Conservation (phyloP, 1,139 yeast genomes). For the Yamadazyma blattariae region DNA sequence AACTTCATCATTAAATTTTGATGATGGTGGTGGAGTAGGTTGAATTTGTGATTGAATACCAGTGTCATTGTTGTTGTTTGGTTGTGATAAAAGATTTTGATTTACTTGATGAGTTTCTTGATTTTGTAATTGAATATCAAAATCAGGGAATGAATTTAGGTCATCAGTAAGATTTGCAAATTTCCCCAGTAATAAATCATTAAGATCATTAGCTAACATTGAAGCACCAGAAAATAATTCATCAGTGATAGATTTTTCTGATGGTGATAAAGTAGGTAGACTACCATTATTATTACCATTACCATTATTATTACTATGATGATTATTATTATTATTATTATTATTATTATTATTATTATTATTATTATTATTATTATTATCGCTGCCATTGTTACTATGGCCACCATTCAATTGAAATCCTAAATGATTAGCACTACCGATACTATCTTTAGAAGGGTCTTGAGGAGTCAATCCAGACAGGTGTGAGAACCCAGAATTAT, state of each 20-base stretch:
- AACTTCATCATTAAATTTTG: slow-evolving; percentile 8
- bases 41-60: slow-evolving; percentile 1
- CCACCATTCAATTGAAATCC: too few species aligned
- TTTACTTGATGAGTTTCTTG: background rate
- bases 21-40: slow-evolving; percentile 6
- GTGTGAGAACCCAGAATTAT: too few species aligned
- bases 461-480: too few species aligned
- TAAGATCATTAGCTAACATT: slow-evolving; percentile 12
- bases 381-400: too few species aligned
- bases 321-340: background rate
- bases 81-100: too few species aligned
- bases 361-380: background rate
- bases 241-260: slow-evolving; percentile 3
- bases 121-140: too few species aligned
- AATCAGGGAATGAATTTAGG: too few species aligned
- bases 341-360: background rate
- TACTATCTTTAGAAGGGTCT: background rate
- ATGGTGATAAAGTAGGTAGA: slow-evolving; percentile 2
- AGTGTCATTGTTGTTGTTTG: too few species aligned
- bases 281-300: background rate
- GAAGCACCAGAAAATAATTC: slow-evolving; percentile 13
- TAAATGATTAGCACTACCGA: background rate
- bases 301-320: background rate
- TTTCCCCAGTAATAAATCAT: slow-evolving; percentile 10
- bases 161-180: too few species aligned